Evolutionary conservation across 139 green algal genomes (phyloP).

Genomic region (Picochlorum sp.): DNA sequence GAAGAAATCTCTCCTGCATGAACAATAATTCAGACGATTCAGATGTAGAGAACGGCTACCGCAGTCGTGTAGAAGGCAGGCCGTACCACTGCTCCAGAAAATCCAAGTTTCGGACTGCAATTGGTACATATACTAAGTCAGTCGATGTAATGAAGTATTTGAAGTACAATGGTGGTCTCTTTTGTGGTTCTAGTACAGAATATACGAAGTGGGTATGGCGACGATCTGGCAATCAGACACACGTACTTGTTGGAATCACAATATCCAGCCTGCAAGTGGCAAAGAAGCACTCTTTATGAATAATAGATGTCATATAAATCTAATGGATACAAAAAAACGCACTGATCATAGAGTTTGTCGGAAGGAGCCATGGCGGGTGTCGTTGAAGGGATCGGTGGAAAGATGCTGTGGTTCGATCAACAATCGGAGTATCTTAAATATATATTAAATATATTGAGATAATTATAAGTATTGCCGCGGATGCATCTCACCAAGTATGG

Average conservation of each 20-base stretch:
- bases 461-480: too few species aligned
- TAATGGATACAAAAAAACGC: neutral
- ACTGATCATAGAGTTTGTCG: neutral
- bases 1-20: slow-evolving; percentile 71
- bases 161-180: too few species aligned
- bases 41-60: neutral
- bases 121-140: neutral
- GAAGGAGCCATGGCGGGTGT: neutral
- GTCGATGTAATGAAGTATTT: too few species aligned
- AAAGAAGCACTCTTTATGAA: neutral
- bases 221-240: neutral
- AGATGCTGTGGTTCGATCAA: too few species aligned
- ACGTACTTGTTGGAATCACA: slow-evolving; percentile 78
- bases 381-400: neutral
- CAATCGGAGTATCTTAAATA: too few species aligned
- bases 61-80: neutral
- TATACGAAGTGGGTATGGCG: too few species aligned
- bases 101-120: slow-evolving; percentile 52
- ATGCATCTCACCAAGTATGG: too few species aligned
- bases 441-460: too few species aligned
- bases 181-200: too few species aligned
- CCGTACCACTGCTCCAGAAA: slow-evolving; percentile 74
- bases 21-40: neutral
- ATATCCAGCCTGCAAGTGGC: slow-evolving; percentile 53
- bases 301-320: neutral